phyloP scores from a whole-genome alignment of 306 rosid species.

The Pyrus bretschneideri region DNA sequence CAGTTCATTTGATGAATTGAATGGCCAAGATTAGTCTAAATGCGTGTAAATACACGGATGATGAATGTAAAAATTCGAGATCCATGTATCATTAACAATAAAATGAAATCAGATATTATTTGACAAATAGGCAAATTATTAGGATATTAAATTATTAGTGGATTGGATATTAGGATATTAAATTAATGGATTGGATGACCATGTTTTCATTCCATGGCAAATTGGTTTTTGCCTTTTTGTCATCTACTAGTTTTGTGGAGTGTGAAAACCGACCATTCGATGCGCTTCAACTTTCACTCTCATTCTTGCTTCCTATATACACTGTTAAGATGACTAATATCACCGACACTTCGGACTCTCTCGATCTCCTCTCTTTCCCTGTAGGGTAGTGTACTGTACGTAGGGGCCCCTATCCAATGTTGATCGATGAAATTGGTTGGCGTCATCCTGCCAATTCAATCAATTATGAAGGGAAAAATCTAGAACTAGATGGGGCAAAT shows the following conservation, averaged over 20 bases:
- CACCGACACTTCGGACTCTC: neutral
- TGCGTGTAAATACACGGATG: too few species aligned
- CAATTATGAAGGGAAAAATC: neutral
- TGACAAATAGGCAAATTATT: neutral
- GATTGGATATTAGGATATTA: neutral
- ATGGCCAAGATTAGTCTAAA: too few species aligned
- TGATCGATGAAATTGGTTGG: neutral
- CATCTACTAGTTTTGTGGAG: conserved; percentile 2
- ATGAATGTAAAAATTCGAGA: too few species aligned
- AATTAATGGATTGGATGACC: neutral
- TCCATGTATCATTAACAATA: neutral
- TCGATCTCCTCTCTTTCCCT: neutral
- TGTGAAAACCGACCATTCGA: conserved; percentile 11
- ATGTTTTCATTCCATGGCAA: neutral
- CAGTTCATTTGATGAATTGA: too few species aligned
- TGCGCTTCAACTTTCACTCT: neutral
- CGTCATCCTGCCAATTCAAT: neutral
- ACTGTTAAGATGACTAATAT: conserved; percentile 5
- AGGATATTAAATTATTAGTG: too few species aligned
- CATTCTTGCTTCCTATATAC: neutral
- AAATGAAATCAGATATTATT: neutral
- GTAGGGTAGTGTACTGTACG: too few species aligned
- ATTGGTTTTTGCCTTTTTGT: conserved; percentile 14
- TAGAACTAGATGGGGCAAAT: neutral
- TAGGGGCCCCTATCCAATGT: neutral